A percentile compares a stretch with the other conserved stretches of the same genome.
phyloP scores from a whole-genome alignment of 2,329 filamentous ascomycete species.

The Fusarium sp. region DNA sequence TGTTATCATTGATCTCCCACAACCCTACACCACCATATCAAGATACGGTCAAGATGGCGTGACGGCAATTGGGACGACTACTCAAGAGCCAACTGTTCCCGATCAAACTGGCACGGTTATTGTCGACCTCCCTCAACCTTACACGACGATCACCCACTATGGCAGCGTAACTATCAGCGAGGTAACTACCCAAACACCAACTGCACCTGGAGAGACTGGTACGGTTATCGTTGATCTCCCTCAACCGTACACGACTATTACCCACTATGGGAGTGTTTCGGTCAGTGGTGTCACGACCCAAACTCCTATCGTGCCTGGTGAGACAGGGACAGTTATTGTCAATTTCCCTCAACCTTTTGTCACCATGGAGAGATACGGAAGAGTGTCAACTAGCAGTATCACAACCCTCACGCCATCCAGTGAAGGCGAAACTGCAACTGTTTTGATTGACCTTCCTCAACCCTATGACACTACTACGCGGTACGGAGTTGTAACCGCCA shows the following conservation, averaged over 20 bases:
- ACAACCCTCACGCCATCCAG: not conserved
- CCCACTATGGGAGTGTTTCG: not conserved
- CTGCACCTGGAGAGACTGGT: not conserved
- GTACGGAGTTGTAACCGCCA: not conserved
- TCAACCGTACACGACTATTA: not conserved
- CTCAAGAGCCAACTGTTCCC: not conserved
- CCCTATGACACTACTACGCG: too few relatives aligned
- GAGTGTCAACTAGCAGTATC: not conserved
- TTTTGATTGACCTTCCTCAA: not conserved
- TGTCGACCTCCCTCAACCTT: not conserved
- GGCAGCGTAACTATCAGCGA: not conserved
- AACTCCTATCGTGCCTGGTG: not conserved
- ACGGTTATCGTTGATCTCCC: not conserved
- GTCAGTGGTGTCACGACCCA: not conserved
- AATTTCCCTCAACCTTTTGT: not conserved
- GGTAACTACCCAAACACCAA: not conserved
- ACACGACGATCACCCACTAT: not conserved
- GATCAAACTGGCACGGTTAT: slow-evolving; percentile 3
- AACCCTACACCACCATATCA: too few relatives aligned
- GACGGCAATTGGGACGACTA: too few relatives aligned
- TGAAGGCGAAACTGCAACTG: not conserved
- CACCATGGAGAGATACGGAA: not conserved
- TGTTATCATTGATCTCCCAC: too few relatives aligned
- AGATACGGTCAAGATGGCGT: too few relatives aligned
- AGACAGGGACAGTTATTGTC: not conserved